Base-by-base conservation (phyloP, 495 filamentous ascomycete genomes). In the Xylaria bambusicola region DNA sequence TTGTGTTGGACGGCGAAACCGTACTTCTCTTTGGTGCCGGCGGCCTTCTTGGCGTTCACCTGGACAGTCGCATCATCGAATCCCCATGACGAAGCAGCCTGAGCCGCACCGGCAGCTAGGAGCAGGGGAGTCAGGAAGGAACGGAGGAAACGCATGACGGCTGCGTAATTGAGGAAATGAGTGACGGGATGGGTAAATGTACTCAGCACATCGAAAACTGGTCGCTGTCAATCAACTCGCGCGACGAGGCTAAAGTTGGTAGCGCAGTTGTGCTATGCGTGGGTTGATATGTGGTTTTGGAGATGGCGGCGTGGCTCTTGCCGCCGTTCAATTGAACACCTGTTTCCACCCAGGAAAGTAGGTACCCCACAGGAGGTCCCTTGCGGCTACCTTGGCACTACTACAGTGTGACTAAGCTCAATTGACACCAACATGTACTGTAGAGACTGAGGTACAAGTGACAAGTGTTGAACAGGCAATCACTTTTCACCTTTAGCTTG, bases 11-110 rank as follows among this genome's bases (percentile, higher is more conserved):
- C n/a, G n/a, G n/a, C n/a, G n/a, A n/a, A n/a, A n/a, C n/a, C 80
- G 41, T 82, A 93, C 90, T 87, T 85, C 73, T 92, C 85, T 75
- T 92, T 95, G 65, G 83, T 69, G 21, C 82, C 84, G 55, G 74
- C 88, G 20, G 82, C 85, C 77, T 92, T 75, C 68, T 75, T 96
- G 48, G 82, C 74, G 69, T 85, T 83, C 63, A 97, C 81, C 54
- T 86, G 83, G 72, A 97, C 74, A 66, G 85, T 90, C 71, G 88
- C 92, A 80, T 96, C 91, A 68, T 88, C 83, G 72, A 94, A 94
- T 18, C 85, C 83, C 92, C 92, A 97, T 27, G 85, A 84, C 33
- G 89, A 84, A 51, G 90, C 88, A 41, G 89, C 87, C 58, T 79
- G 72, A 65, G 67, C 75, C 63, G 73, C 68, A 60, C 75, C 73